Conservation (phyloP, 768 basidiomycete species). For the Naganishia onofrii region DNA sequence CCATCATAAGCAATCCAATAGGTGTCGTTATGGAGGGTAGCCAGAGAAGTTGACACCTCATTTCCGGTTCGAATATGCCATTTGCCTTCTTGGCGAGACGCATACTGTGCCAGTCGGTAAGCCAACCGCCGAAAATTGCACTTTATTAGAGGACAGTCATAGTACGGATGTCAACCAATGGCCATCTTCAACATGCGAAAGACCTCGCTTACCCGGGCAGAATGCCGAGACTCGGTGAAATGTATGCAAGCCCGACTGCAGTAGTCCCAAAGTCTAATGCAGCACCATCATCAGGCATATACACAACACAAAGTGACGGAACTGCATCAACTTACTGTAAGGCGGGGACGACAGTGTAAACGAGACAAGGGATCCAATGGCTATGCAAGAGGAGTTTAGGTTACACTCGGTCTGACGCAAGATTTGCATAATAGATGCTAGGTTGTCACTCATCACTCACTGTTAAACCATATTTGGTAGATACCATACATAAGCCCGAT, state of each 20-base stretch:
- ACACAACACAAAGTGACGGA: not conserved
- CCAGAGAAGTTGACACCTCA: constrained; percentile 32
- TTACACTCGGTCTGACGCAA: not conserved
- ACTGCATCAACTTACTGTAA: constrained; percentile 17
- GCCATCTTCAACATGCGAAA: not conserved
- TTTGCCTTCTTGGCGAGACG: constrained; percentile 27
- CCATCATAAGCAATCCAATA: constrained; percentile 35
- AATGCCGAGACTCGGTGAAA: constrained; percentile 22
- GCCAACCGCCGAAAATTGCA: constrained; percentile 30
- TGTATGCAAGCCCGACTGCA: constrained; percentile 29
- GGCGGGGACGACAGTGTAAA: constrained; percentile 25
- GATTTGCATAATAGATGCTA: not conserved
- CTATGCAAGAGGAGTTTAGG: not conserved
- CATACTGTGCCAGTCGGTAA: constrained; percentile 28
- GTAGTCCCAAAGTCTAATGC: constrained; percentile 19
- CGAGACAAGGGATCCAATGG: constrained; percentile 24
- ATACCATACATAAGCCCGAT: constrained; percentile 29
- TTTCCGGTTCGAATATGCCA: constrained; percentile 35
- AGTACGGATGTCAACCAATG: not conserved
- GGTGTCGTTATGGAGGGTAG: constrained; percentile 27
- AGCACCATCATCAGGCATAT: not conserved
- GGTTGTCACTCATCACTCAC: constrained; percentile 8
- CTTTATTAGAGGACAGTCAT: constrained; percentile 7
- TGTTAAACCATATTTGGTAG: constrained; percentile 31
- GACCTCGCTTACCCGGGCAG: constrained; percentile 29